A percentile compares a stretch with the other conserved stretches of the same genome.
Evolutionary conservation across 2,329 filamentous ascomycete species (phyloP).

Genomic region (Microdochium paspali): DNA sequence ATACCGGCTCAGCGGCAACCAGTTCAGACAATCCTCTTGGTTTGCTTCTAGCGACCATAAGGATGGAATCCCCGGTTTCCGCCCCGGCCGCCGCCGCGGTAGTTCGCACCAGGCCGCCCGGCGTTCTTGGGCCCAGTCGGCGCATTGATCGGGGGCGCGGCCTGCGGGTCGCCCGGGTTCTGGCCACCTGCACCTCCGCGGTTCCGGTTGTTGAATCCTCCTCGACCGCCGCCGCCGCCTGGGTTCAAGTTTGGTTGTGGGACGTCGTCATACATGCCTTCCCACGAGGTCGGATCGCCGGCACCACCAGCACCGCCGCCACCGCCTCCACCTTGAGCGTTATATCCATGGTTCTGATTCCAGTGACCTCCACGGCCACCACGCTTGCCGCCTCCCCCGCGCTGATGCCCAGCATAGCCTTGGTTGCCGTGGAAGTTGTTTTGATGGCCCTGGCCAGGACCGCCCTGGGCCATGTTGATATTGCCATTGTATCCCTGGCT

Average conservation of each 20-base stretch:
- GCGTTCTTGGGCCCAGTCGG: conserved; percentile 96
- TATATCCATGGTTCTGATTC: conserved; percentile 25
- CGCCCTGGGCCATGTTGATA: conserved; percentile 9
- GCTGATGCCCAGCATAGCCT: conserved; percentile 11
- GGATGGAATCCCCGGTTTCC: conserved; percentile 71
- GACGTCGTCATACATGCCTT: conserved; percentile 96
- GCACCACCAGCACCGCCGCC: conserved; percentile 33
- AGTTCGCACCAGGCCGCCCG: conserved; percentile 83
- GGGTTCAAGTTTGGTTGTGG: conserved; percentile 64
- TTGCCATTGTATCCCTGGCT: conserved; percentile 15
- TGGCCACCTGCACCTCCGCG: conserved; percentile 23
- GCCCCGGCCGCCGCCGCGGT: conserved; percentile 79
- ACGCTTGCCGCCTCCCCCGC: conserved; percentile 10
- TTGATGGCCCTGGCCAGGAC: conserved; percentile 8
- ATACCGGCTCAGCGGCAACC: too few species aligned
- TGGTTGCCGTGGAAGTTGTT: conserved; percentile 15
- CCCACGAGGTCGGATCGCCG: conserved; percentile 77
- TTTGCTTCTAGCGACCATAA: conserved; percentile 36
- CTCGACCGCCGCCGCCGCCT: conserved; percentile 32
- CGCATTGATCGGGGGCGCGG: conserved; percentile 66
- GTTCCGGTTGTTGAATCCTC: conserved; percentile 26
- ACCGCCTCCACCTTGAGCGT: conserved; percentile 21
- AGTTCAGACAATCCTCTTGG: background rate
- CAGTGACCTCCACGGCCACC: conserved; percentile 15
- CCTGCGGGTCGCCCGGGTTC: conserved; percentile 38